Conservation (phyloP, 1,284 basidiomycete genomes). For the Ceratobasidium sp. region DNA sequence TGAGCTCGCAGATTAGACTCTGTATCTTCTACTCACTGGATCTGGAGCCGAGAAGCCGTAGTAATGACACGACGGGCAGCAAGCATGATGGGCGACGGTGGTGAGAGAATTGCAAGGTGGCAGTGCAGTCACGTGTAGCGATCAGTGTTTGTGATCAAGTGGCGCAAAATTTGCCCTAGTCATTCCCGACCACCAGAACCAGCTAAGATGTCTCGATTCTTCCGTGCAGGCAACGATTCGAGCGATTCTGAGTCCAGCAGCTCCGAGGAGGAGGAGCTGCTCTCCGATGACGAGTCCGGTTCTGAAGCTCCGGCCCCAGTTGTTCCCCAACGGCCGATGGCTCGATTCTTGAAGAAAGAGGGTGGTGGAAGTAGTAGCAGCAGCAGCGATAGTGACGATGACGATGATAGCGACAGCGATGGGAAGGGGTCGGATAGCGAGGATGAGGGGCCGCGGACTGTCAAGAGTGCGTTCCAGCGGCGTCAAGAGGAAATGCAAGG, state of each 20-base stretch:
- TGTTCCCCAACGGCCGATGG: constrained; percentile 70
- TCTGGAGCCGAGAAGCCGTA: constrained; percentile 15
- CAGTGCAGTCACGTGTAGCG: constrained; percentile 16
- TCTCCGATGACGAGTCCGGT: constrained; percentile 76
- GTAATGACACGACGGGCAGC: constrained; percentile 35
- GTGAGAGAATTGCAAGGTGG: constrained; percentile 38
- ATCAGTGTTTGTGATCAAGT: constrained; percentile 12
- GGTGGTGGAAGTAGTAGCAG: constrained; percentile 67
- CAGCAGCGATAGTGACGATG: constrained; percentile 60
- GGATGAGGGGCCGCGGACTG: constrained; percentile 76
- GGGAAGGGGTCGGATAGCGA: constrained; percentile 76
- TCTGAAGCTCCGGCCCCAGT: constrained; percentile 59
- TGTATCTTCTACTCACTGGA: constrained; percentile 24
- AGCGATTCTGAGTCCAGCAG: constrained; percentile 88
- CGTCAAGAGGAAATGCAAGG: constrained; percentile 90
- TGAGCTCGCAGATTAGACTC: background rate
- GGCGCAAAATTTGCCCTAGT: constrained; percentile 45
- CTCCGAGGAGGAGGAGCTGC: constrained; percentile 82
- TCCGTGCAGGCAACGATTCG: constrained; percentile 71
- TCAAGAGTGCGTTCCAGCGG: constrained; percentile 90
- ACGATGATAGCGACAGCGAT: constrained; percentile 55
- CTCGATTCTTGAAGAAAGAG: constrained; percentile 72
- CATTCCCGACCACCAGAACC: constrained; percentile 1
- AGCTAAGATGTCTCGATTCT: constrained; percentile 84
- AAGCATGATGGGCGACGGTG: constrained; percentile 28